Evolutionary conservation across 305 asterid species (phyloP).

Genomic region (Fraxinus platypoda): DNA sequence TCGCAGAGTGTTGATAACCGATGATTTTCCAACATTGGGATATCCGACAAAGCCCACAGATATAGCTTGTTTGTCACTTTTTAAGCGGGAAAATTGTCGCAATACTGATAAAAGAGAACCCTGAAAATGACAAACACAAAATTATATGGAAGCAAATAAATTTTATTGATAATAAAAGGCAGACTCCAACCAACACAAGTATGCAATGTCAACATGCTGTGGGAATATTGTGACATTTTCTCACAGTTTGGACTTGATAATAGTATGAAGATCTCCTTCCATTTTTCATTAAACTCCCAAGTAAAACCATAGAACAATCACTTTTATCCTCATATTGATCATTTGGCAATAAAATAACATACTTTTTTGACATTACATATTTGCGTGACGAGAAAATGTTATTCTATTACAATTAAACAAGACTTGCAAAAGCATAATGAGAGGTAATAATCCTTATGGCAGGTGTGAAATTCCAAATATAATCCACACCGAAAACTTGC

Average conservation of each 20-base stretch:
- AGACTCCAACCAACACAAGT: background rate
- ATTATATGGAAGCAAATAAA: conserved; percentile 1
- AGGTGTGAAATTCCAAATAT: background rate
- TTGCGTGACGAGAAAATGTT: background rate
- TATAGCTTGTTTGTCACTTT: conserved; percentile 92
- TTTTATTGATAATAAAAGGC: background rate
- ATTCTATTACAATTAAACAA: background rate
- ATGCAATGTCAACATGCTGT: background rate
- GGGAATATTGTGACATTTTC: background rate
- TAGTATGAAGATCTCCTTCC: background rate
- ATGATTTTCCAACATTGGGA: conserved; percentile 97
- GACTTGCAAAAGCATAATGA: background rate
- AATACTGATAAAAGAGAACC: conserved; percentile 85
- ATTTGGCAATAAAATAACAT: background rate
- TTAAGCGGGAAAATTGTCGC: conserved; percentile 83
- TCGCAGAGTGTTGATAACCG: conserved; percentile 92
- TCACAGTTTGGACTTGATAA: background rate
- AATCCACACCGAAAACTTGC: background rate
- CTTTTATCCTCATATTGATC: background rate
- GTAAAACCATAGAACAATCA: background rate
- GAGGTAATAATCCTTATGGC: background rate
- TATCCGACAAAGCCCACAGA: conserved; percentile 95
- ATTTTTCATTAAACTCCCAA: background rate
- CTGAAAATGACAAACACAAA: conserved; percentile 31
- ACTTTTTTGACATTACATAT: background rate